phyloP scores from a whole-genome alignment of 2,329 filamentous ascomycete species.

The Didymella pomorum region DNA sequence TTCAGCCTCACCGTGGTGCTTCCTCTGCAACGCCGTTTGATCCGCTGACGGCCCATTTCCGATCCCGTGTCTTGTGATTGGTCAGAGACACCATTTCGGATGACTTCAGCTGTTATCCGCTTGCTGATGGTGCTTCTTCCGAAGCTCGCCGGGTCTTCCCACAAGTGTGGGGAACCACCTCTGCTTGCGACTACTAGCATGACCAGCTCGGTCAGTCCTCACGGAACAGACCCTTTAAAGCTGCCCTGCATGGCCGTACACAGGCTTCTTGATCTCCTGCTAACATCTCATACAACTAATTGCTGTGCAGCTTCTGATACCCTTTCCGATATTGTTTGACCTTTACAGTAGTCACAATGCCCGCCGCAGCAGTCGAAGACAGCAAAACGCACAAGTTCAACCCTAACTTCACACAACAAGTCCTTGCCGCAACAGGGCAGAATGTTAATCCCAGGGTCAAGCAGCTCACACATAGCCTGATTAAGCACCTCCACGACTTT shows the following conservation, averaged over 20 bases:
- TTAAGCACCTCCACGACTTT: conserved; percentile 80
- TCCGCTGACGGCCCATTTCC: conserved; percentile 7
- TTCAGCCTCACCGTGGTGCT: conserved; percentile 4
- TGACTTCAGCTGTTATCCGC: not conserved
- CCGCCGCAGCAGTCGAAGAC: conserved; percentile 11
- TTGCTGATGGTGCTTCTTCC: conserved; percentile 10
- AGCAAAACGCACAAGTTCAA: conserved; percentile 63
- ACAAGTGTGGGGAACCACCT: not conserved
- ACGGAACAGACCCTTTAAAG: conserved; percentile 19
- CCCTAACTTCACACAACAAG: conserved; percentile 76
- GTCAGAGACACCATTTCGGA: conserved; percentile 1
- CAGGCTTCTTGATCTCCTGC: conserved; percentile 6
- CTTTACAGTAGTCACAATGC: conserved; percentile 6
- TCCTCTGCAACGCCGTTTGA: not conserved
- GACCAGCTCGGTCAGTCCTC: conserved; percentile 7
- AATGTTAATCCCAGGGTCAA: conserved; percentile 71
- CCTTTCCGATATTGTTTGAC: not conserved
- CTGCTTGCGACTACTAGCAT: conserved; percentile 5
- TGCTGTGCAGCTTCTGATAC: conserved; percentile 10
- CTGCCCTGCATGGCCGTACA: conserved; percentile 15
- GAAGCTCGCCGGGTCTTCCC: not conserved
- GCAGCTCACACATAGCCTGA: conserved; percentile 68
- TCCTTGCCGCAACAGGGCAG: conserved; percentile 76
- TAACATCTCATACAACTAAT: conserved; percentile 3
- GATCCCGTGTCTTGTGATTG: conserved; percentile 3